Conservation (phyloP, 2,329 filamentous ascomycete species). For the Penicillium sp. region DNA sequence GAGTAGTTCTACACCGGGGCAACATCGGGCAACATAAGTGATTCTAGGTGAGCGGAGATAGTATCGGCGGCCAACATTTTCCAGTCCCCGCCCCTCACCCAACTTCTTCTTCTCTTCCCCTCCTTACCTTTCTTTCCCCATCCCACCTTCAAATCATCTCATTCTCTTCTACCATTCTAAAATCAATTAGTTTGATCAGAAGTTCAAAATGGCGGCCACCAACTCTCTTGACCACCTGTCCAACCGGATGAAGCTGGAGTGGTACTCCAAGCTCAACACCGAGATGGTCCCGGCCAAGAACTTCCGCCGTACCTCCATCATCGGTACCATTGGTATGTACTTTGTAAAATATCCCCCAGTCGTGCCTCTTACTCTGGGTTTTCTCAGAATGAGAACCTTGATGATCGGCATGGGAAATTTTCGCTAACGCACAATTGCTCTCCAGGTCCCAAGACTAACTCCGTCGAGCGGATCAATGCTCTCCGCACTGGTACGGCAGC, state of each 20-base stretch:
- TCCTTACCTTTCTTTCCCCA: conserved; percentile 13
- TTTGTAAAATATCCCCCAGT: neutral
- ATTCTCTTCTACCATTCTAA: conserved; percentile 5
- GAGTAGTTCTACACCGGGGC: conserved; percentile 5
- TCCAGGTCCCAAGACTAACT: conserved; percentile 93
- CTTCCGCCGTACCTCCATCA: conserved; percentile 96
- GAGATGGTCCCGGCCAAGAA: conserved; percentile 83
- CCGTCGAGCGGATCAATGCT: conserved; percentile 91
- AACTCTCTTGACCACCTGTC: conserved; percentile 84
- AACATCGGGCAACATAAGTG: neutral
- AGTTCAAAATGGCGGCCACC: conserved; percentile 63
- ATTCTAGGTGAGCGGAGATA: conserved; percentile 26
- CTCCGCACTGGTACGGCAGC: conserved; percentile 65
- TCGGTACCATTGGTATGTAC: conserved; percentile 88
- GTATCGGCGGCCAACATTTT: conserved; percentile 39
- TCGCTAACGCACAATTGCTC: conserved; percentile 24
- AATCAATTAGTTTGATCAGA: conserved; percentile 14
- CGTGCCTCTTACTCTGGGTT: neutral
- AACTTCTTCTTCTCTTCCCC: conserved; percentile 24
- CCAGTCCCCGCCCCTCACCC: conserved; percentile 28
- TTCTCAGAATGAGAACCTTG: neutral
- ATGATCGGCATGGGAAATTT: neutral
- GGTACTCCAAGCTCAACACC: conserved; percentile 80
- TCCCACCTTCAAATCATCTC: conserved; percentile 10
- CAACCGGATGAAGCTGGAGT: conserved; percentile 70